A percentile compares a stretch with the other conserved stretches of the same genome.
Conservation (phyloP, 768 basidiomycete genomes). For the Termitomyces sp. region DNA sequence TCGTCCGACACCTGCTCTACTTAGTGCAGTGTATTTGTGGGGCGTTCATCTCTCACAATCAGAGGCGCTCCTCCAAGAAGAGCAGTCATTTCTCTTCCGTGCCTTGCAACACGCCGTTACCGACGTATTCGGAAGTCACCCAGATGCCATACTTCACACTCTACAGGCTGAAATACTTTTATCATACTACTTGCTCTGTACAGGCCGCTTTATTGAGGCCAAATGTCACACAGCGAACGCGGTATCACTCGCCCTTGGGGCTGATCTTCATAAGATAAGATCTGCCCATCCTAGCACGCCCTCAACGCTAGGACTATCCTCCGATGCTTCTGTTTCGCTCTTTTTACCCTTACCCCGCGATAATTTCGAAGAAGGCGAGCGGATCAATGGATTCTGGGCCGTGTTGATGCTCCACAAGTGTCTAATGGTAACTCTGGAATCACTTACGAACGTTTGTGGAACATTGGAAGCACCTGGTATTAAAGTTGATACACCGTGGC, state of each 20-base stretch:
- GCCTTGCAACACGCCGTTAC: conserved; percentile 43
- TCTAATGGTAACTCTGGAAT: conserved; percentile 48
- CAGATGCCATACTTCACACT: conserved; percentile 44
- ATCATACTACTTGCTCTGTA: conserved; percentile 58
- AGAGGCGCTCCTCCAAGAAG: conserved; percentile 34
- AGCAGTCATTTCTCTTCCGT: conserved; percentile 42
- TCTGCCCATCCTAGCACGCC: conserved; percentile 30
- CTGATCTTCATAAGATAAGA: conserved; percentile 43
- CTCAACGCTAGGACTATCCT: conserved; percentile 30
- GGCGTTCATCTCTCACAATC: conserved; percentile 45
- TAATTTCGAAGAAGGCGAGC: conserved; percentile 57
- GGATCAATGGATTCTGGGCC: conserved; percentile 65
- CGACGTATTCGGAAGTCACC: conserved; percentile 43
- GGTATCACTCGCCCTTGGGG: conserved; percentile 41
- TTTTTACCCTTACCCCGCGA: conserved; percentile 34
- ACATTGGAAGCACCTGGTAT: conserved; percentile 45
- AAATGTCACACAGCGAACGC: conserved; percentile 52
- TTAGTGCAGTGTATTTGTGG: conserved; percentile 48
- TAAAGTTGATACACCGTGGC: conserved; percentile 52
- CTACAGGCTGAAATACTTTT: conserved; percentile 63
- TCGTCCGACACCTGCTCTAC: conserved; percentile 43
- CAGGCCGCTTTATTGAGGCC: conserved; percentile 55
- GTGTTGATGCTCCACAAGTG: conserved; percentile 55
- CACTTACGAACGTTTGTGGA: conserved; percentile 48
- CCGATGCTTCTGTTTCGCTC: conserved; percentile 39